phyloP scores from a whole-genome alignment of 352 stramenopile species.

The Phytophthora pinifolia region DNA sequence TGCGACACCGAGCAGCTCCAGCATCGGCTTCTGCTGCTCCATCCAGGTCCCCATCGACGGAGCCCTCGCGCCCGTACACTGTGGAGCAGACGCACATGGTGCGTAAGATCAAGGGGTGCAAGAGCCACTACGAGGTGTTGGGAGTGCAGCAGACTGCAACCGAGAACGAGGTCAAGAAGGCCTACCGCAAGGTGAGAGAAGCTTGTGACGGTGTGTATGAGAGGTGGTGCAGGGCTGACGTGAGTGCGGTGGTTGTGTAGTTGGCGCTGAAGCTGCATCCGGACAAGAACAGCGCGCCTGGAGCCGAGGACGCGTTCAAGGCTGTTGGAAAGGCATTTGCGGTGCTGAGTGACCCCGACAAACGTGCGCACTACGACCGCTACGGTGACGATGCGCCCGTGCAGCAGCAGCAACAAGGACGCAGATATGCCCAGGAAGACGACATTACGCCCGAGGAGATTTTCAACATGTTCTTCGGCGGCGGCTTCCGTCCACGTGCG shows the following conservation, averaged over 20 bases:
- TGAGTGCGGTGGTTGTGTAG: slow-evolving; percentile 34
- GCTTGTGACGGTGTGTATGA: background rate
- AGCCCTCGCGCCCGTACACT: slow-evolving; percentile 65
- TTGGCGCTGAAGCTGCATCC: slow-evolving; percentile 89
- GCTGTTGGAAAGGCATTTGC: slow-evolving; percentile 94
- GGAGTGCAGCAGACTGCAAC: slow-evolving; percentile 66
- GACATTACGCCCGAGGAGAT: slow-evolving; percentile 91
- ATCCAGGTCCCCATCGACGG: slow-evolving; percentile 38
- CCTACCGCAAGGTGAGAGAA: slow-evolving; percentile 82
- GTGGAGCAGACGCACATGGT: slow-evolving; percentile 83
- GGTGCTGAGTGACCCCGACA: slow-evolving; percentile 87
- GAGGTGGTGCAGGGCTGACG: slow-evolving; percentile 4
- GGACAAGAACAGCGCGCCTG: slow-evolving; percentile 96
- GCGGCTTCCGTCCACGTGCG: slow-evolving; percentile 66
- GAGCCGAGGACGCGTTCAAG: slow-evolving; percentile 98
- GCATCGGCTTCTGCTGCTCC: slow-evolving; percentile 20
- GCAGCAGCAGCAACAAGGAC: slow-evolving; percentile 33
- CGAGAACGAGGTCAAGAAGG: slow-evolving; percentile 91
- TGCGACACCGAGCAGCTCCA: slow-evolving; percentile 36
- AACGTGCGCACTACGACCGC: slow-evolving; percentile 86
- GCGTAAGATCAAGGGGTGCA: slow-evolving; percentile 86
- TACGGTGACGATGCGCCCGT: slow-evolving; percentile 64
- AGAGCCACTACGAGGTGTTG: slow-evolving; percentile 90
- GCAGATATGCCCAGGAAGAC: slow-evolving; percentile 64
- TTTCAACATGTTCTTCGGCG: slow-evolving; percentile 93